These are phyloP conservation scores for Bretziella fagacearum DNA, from an alignment of 2,329 filamentous ascomycete genomes.

Conservation along the genomic window DNA sequence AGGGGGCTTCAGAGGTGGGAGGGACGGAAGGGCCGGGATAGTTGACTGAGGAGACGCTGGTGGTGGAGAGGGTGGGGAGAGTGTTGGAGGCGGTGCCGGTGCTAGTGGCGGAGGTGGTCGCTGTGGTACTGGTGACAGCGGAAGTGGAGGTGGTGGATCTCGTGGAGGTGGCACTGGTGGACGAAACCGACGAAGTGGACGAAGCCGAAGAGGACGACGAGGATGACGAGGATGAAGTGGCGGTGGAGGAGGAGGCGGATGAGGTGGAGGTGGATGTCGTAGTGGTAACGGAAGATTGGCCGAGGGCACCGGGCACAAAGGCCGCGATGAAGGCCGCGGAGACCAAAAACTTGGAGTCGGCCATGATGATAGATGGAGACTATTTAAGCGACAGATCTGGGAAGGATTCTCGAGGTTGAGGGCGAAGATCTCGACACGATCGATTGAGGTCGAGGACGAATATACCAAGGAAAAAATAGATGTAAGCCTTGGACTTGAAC, in stretches of 20 bases:
- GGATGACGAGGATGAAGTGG: not conserved
- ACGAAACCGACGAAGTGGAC: not conserved
- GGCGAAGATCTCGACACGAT: not conserved
- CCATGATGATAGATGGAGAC: constrained; percentile 1
- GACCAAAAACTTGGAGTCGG: constrained; percentile 12
- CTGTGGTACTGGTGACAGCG: constrained; percentile 1
- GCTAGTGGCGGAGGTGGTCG: constrained; percentile 16
- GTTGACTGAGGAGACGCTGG: constrained; percentile 27
- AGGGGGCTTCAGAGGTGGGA: constrained; percentile 69
- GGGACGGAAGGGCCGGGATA: constrained; percentile 64
- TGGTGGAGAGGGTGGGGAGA: constrained; percentile 28
- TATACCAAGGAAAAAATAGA: not conserved
- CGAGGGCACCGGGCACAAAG: constrained; percentile 15
- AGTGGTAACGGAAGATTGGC: constrained; percentile 2
- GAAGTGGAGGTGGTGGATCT: constrained; percentile 7
- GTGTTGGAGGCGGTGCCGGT: constrained; percentile 17
- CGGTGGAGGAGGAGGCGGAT: constrained; percentile 2
- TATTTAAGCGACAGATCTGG: not conserved
- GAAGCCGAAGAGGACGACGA: not conserved
- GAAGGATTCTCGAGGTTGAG: not conserved
- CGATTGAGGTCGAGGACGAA: not conserved
- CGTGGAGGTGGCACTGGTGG: not conserved
- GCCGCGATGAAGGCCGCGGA: constrained; percentile 15
- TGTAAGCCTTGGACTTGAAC: not conserved
- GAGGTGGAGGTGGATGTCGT: not conserved